Percentiles rank a stretch among this genome's conserved stretches.
phyloP scores from a whole-genome alignment of 192 early-diverging fungal genomes.

The Backusella liffmaniae region DNA sequence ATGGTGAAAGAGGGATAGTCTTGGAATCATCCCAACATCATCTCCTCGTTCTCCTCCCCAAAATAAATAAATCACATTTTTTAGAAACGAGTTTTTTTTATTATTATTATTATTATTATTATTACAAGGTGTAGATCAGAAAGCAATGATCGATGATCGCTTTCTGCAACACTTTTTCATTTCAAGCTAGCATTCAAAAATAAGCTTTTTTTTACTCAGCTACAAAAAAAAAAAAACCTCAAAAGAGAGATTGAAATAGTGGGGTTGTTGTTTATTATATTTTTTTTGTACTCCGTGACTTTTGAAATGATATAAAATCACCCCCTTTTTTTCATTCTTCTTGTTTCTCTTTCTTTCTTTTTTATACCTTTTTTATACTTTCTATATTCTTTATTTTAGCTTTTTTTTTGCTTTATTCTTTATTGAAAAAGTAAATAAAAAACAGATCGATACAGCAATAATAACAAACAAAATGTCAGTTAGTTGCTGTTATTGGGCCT shows the following conservation, averaged over 20 bases:
- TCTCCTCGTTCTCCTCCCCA: not conserved
- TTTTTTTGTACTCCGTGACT: not conserved
- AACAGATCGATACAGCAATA: not conserved
- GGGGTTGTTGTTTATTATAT: not conserved
- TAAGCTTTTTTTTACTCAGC: not conserved
- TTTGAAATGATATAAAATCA: not conserved
- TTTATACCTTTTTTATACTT: not conserved
- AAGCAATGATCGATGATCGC: not conserved
- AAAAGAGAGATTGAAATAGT: not conserved
- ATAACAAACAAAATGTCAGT: not conserved
- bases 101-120: too few species aligned
- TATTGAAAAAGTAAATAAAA: not conserved
- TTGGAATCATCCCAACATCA: not conserved
- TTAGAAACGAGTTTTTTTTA: not conserved
- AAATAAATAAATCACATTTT: not conserved
- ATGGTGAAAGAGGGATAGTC: too few species aligned
- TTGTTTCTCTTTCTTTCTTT: not conserved
- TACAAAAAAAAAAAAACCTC: too few species aligned
- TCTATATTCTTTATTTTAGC: not conserved
- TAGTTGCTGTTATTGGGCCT: conserved; percentile 22
- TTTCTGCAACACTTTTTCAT: not conserved
- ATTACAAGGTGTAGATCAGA: not conserved
- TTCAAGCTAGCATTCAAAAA: not conserved
- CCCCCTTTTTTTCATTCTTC: not conserved
- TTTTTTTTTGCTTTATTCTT: not conserved